Evolutionary conservation across 495 filamentous ascomycete species (phyloP).

Genomic region (Cercophora samala): DNA sequence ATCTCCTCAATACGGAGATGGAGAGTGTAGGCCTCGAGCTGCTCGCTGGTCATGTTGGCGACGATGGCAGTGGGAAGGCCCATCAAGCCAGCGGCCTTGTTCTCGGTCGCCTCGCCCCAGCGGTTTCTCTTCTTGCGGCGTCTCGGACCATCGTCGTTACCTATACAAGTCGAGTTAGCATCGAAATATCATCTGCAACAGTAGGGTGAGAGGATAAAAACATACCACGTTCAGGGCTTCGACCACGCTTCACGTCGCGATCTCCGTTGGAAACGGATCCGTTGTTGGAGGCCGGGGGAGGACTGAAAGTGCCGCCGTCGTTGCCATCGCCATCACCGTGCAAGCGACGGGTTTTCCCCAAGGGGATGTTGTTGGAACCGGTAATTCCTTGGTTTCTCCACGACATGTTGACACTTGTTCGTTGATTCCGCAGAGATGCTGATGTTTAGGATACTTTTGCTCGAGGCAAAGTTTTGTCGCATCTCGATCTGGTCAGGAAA

Average conservation of each 20-base stretch:
- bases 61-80: slow-evolving; percentile 93
- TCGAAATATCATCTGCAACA: neutral
- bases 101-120: slow-evolving; percentile 94
- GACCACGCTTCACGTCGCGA: slow-evolving; percentile 65
- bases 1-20: slow-evolving; percentile 98
- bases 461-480: neutral
- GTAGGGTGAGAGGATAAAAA: neutral
- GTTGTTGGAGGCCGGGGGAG: slow-evolving; percentile 15
- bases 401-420: slow-evolving; percentile 59
- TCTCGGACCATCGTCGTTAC: slow-evolving; percentile 65
- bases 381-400: slow-evolving; percentile 96
- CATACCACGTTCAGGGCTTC: slow-evolving; percentile 47
- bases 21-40: slow-evolving; percentile 92
- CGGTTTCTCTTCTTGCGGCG: slow-evolving; percentile 96
- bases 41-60: slow-evolving; percentile 95
- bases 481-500: neutral
- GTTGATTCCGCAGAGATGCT: neutral
- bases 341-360: slow-evolving; percentile 85
- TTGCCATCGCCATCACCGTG: slow-evolving; percentile 62
- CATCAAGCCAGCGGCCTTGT: slow-evolving; percentile 97
- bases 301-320: neutral
- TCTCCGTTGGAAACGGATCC: slow-evolving; percentile 27
- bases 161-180: slow-evolving; percentile 17
- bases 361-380: slow-evolving; percentile 95
- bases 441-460: neutral